phyloP scores from a whole-genome alignment of 495 filamentous ascomycete species.

The Penicillium chermesinum region DNA sequence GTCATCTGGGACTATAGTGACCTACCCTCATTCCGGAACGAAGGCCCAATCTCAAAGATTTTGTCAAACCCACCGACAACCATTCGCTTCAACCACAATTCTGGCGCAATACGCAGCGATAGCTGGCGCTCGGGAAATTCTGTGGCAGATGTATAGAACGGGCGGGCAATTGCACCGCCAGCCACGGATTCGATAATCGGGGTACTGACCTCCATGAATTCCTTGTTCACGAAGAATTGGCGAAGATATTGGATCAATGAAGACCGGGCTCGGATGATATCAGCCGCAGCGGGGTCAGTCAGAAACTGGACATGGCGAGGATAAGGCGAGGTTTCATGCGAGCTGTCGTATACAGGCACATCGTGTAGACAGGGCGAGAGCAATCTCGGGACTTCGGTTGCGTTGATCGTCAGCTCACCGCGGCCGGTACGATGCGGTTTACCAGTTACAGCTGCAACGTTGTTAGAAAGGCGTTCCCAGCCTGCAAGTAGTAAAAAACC shows the following conservation, averaged over 20 bases:
- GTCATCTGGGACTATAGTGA: no score
- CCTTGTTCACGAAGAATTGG: conserved; percentile 61
- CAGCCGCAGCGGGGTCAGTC: conserved; percentile 56
- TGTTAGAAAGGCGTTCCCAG: background rate
- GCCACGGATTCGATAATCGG: conserved; percentile 74
- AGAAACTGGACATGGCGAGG: conserved; percentile 74
- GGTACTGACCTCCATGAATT: conserved; percentile 83
- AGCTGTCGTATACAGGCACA: conserved; percentile 59
- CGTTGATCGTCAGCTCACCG: conserved; percentile 74
- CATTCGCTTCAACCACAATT: conserved; percentile 91
- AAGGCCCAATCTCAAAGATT: conserved; percentile 89
- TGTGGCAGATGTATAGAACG: conserved; percentile 71
- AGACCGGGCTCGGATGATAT: conserved; percentile 69
- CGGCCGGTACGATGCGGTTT: conserved; percentile 61
- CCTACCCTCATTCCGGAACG: conserved; percentile 88
- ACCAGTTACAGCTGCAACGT: conserved; percentile 58
- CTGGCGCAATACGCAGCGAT: conserved; percentile 80
- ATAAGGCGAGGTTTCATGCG: conserved; percentile 65
- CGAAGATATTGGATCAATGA: conserved; percentile 69
- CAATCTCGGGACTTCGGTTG: conserved; percentile 59
- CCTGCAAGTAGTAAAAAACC: conserved; percentile 28
- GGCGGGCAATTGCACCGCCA: conserved; percentile 78
- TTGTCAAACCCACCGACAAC: conserved; percentile 84
- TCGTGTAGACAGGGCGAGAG: conserved; percentile 73
- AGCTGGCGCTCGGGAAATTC: conserved; percentile 66